Evolutionary conservation across 306 rosid genomes (phyloP).

Genomic region (Hylodesmum podocarpum): DNA sequence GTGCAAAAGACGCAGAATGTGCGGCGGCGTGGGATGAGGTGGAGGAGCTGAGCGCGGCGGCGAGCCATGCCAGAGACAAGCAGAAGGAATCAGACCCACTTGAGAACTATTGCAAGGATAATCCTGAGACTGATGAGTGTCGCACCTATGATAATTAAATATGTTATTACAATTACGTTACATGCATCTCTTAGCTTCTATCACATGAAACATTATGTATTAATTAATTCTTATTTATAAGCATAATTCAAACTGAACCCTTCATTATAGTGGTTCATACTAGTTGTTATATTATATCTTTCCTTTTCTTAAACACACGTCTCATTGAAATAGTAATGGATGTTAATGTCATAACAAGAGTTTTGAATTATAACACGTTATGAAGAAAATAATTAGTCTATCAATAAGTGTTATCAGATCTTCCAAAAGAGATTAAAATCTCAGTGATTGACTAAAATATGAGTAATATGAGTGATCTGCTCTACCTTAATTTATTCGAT

Average conservation of each 20-base stretch:
- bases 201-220: background rate
- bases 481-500: too few species aligned
- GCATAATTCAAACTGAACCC: background rate
- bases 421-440: too few species aligned
- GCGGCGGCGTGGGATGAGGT: constrained; percentile 98
- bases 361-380: too few species aligned
- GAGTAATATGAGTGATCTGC: too few species aligned
- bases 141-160: constrained; percentile 83
- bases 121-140: constrained; percentile 87
- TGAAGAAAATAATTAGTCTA: too few species aligned
- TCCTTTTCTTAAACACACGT: too few species aligned
- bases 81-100: constrained; percentile 65
- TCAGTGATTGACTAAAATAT: too few species aligned
- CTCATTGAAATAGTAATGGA: background rate
- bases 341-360: background rate
- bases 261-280: background rate
- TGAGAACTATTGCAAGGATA: constrained; percentile 82
- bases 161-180: background rate
- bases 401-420: too few species aligned
- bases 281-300: background rate
- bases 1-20: constrained; percentile 75
- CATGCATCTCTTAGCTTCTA: background rate
- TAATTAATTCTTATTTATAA: constrained; percentile 16
- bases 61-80: constrained; percentile 80
- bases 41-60: constrained; percentile 98